These are phyloP conservation scores for Endoconidiophora polonica DNA, from an alignment of 2,329 filamentous ascomycete genomes.

Conservation along the genomic window DNA sequence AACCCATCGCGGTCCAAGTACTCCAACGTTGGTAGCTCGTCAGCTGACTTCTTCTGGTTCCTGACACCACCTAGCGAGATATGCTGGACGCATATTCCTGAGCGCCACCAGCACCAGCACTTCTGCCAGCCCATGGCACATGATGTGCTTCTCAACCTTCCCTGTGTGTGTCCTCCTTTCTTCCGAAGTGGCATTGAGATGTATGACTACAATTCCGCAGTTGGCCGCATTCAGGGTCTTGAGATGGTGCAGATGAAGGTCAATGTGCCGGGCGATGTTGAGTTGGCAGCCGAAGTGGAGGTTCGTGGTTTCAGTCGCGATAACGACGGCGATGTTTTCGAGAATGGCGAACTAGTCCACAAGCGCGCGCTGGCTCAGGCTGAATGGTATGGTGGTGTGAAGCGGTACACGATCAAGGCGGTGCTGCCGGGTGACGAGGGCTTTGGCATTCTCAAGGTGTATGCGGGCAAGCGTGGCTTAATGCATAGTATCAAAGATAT, in stretches of 20 bases:
- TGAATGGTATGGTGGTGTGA: conserved; percentile 75
- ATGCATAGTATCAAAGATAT: conserved; percentile 98
- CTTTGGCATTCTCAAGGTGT: conserved; percentile 72
- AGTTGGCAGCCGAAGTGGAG: conserved; percentile 85
- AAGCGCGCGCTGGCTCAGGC: conserved; percentile 83
- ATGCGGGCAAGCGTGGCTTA: conserved; percentile 81
- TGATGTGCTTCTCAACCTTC: conserved; percentile 72
- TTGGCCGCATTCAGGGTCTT: conserved; percentile 71
- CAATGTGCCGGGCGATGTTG: conserved; percentile 73
- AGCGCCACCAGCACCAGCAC: conserved; percentile 78
- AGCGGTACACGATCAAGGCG: conserved; percentile 87
- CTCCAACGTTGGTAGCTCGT: conserved; percentile 50
- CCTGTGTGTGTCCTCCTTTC: conserved; percentile 70
- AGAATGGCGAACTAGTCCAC: conserved; percentile 70
- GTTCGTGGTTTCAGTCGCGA: conserved; percentile 66
- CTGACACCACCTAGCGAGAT: conserved; percentile 74
- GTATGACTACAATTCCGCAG: conserved; percentile 77
- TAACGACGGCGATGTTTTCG: conserved; percentile 78
- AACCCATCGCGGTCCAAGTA: conserved; percentile 67
- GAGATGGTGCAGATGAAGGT: conserved; percentile 87
- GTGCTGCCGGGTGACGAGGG: conserved; percentile 84
- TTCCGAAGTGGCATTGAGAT: conserved; percentile 72
- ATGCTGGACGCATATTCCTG: conserved; percentile 89
- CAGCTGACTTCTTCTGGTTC: conserved; percentile 85
- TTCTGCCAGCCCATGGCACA: conserved; percentile 76